Evolutionary conservation across 73 alveolate species (phyloP), one percentile per base, ranked within the genome.

Genomic region (Paramecium pentaurelia): DNA sequence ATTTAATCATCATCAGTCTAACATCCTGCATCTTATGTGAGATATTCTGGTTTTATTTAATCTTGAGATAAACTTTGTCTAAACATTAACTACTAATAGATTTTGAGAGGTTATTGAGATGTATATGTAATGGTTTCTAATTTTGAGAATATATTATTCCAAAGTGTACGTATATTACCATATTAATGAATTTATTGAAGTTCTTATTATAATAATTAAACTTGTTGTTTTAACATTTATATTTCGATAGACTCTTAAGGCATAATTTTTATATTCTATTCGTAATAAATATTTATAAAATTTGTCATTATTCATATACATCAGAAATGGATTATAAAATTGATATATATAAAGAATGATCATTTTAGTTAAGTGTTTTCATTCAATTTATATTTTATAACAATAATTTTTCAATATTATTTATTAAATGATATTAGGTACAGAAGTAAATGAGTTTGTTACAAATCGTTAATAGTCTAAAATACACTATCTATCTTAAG

Each of bases 401-500:
- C 32, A 54, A 54, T 54, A 54, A 40, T 54, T 54, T 54, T 3
- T 54, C 70, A 54, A 54, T 54, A 54, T 54, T 54, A 54, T 54
- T 54, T 54, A 68, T 68, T 68, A 88, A 71, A 89, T 71, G 86
- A 89, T 89, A 37, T 71, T 89, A 36, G 94, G 94, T 9, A 89
- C 94, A 64, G 94, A 89, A 73, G 94, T 89, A 8, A 89, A 89
- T 49, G 94, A 89, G 40, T 89, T 89, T 36, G 94, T 89, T 4
- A 71, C 94, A 22, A 89, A 89, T 89, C 71, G 94, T 18, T 36
- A 89, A 36, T 38, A 89, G 16, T 89, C 94, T 8, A 89, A 89
- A 47, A 89, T 89, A 45, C 75, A 89, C 30, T 89, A 71, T 51
- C 71, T 89, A 4, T 60, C 86, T 58, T 60, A 77, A 27, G 94